Percentiles rank a stretch among this genome's conserved stretches.
phyloP scores from a whole-genome alignment of 352 stramenopile species.

The Phytopythium sindhum region DNA sequence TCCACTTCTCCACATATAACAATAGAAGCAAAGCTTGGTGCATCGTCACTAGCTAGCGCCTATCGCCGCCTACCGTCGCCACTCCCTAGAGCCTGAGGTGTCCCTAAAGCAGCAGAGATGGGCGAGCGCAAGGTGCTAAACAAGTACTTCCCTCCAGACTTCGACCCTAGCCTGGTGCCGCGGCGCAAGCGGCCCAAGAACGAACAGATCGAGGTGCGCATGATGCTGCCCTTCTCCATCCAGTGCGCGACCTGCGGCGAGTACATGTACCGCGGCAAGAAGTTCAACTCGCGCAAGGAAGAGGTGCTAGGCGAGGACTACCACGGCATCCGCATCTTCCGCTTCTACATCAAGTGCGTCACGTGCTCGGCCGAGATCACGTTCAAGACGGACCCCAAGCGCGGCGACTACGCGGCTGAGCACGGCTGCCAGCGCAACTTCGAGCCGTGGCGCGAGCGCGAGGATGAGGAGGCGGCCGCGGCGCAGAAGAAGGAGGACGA shows the following conservation, averaged over 20 bases:
- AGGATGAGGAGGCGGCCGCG: conserved; percentile 70
- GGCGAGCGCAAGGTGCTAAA: conserved; percentile 99
- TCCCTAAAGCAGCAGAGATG: conserved; percentile 64
- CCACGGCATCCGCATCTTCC: conserved; percentile 94
- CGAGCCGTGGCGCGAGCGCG: conserved; percentile 94
- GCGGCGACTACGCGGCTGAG: conserved; percentile 97
- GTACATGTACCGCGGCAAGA: conserved; percentile 99
- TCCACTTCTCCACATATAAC: too few relatives aligned
- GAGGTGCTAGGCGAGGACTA: conserved; percentile 95
- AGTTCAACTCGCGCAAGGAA: conserved; percentile 99
- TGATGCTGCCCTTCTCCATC: conserved; percentile 99
- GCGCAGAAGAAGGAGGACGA: conserved; percentile 82
- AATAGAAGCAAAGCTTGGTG: too few relatives aligned
- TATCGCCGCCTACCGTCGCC: too few relatives aligned
- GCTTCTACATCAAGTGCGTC: conserved; percentile 98
- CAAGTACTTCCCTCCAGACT: conserved; percentile 99
- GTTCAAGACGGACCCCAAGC: conserved; percentile 98
- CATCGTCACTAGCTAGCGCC: too few relatives aligned
- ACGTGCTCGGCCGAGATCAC: conserved; percentile 94
- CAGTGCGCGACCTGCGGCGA: conserved; percentile 96
- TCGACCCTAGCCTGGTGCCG: conserved; percentile 96
- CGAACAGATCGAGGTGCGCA: conserved; percentile 95
- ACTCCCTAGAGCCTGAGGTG: too few relatives aligned
- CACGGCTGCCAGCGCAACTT: conserved; percentile 96
- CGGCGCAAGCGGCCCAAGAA: conserved; percentile 93